phyloP scores from a whole-genome alignment of 495 filamentous ascomycete genomes.

The Hyaloscypha variabilis region DNA sequence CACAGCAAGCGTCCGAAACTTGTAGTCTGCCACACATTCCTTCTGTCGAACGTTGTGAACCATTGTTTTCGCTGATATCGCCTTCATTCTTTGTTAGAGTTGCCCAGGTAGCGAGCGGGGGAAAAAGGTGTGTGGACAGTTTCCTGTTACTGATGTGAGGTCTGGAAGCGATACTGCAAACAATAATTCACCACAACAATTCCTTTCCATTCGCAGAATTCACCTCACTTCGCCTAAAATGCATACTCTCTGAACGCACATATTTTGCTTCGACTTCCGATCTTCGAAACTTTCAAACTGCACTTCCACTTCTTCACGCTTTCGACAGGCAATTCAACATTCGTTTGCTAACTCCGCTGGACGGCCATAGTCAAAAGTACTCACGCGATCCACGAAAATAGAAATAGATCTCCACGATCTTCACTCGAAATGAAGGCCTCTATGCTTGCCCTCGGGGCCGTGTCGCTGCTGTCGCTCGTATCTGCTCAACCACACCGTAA shows the following conservation, averaged over 20 bases:
- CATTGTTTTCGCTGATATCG: not conserved
- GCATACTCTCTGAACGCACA: not conserved
- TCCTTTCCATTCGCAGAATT: not conserved
- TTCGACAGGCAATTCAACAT: not conserved
- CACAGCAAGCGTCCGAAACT: conserved; percentile 6
- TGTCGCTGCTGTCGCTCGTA: conserved; percentile 38
- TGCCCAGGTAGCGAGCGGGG: conserved; percentile 1
- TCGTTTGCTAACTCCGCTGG: conserved; percentile 9
- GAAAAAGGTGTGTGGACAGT: conserved; percentile 1
- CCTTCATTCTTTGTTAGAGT: conserved; percentile 17
- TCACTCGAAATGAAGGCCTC: conserved; percentile 43
- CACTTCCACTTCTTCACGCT: conserved; percentile 1
- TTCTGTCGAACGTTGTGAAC: not conserved
- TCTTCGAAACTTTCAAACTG: not conserved
- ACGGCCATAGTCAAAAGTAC: not conserved
- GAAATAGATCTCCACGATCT: conserved; percentile 6
- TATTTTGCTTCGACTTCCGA: not conserved
- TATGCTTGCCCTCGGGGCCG: conserved; percentile 30
- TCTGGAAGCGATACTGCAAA: not conserved
- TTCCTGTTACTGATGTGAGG: not conserved
- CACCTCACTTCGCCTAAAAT: not conserved
- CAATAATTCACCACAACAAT: not conserved
- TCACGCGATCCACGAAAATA: not conserved
- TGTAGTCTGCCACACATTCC: conserved; percentile 8
- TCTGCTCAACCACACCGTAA: conserved; percentile 44